These are phyloP conservation scores for Bretschneidera sinensis DNA, from an alignment of 345 rosid species.

Conservation along the genomic window DNA sequence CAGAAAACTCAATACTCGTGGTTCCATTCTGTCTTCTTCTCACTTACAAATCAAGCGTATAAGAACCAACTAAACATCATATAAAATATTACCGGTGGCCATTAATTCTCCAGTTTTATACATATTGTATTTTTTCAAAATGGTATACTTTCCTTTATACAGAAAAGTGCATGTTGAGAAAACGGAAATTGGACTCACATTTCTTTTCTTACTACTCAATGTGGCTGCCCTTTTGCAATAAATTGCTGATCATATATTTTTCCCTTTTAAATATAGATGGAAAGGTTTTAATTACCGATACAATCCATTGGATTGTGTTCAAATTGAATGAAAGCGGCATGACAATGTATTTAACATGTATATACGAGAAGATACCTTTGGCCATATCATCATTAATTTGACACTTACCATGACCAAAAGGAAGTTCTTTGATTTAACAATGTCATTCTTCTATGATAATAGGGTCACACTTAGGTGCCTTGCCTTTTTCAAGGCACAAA, in stretches of 20 bases:
- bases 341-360: conserved; percentile 50
- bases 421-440: neutral
- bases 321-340: conserved; percentile 49
- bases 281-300: conserved; percentile 51
- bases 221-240: neutral
- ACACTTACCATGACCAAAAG: neutral
- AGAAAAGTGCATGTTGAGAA: neutral
- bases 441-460: too few relatives aligned
- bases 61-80: too few relatives aligned
- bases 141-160: too few relatives aligned
- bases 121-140: too few relatives aligned
- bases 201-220: neutral
- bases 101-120: too few relatives aligned
- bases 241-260: conserved; percentile 9
- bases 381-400: neutral
- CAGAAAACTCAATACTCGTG: neutral
- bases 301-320: conserved; percentile 65
- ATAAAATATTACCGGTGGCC: too few relatives aligned
- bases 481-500: too few relatives aligned
- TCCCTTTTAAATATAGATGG: conserved; percentile 49
- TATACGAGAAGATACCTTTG: neutral
- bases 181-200: neutral
- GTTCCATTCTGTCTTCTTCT: too few relatives aligned
- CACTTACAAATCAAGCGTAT: too few relatives aligned
- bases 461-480: too few relatives aligned